A percentile compares a stretch with the other conserved stretches of the same genome.
These are phyloP conservation scores for Dalbergia cultrata DNA, from an alignment of 306 rosid species.

Conservation along the genomic window DNA sequence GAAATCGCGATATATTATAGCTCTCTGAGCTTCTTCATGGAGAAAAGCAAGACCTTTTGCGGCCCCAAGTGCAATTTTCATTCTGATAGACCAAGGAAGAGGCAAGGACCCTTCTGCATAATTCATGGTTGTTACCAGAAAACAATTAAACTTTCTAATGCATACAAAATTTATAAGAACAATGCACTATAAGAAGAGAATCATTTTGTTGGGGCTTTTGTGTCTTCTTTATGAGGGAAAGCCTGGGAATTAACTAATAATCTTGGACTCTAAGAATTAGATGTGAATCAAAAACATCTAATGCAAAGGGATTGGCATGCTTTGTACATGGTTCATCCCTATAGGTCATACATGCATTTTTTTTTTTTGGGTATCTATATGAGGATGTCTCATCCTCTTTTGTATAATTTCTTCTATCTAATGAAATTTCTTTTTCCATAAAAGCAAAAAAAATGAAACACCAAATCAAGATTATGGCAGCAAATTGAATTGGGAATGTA, in stretches of 20 bases:
- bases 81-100: conserved; percentile 77
- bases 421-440: no score
- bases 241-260: neutral
- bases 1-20: conserved; percentile 91
- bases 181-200: conserved; percentile 14
- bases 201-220: conserved; percentile 13
- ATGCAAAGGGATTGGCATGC: no score
- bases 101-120: conserved; percentile 93
- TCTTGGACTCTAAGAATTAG: conserved; percentile 7
- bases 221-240: neutral
- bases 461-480: conserved; percentile 6
- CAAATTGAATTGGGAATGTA: neutral
- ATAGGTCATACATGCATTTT: no score
- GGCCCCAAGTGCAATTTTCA: conserved; percentile 56
- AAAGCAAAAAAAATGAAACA: no score
- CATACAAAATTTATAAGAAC: conserved; percentile 32
- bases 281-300: conserved; percentile 8
- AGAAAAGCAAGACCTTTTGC: conserved; percentile 95
- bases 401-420: no score
- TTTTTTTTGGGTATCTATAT: no score
- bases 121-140: conserved; percentile 63
- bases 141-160: conserved; percentile 47
- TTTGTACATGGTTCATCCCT: no score
- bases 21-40: conserved; percentile 86
- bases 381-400: no score